A percentile compares a stretch with the other conserved stretches of the same genome.
Conservation (phyloP, 306 rosid genomes). For the Prunus fruticosa region DNA sequence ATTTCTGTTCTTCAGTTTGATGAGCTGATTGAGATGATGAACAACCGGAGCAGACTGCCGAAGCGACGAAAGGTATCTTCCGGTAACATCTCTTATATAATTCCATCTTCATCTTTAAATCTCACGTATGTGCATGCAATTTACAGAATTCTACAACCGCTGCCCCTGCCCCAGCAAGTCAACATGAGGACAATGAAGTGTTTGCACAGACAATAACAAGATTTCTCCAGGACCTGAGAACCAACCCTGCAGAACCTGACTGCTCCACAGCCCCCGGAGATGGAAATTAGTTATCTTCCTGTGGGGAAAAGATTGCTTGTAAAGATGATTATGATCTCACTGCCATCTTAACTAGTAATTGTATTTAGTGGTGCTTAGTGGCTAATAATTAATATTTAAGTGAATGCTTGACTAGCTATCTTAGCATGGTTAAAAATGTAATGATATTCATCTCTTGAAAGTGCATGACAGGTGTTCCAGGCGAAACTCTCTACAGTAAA, state of each 20-base stretch:
- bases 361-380: not conserved
- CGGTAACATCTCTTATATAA: not conserved
- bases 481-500: no score
- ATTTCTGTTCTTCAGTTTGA: constrained; percentile 30
- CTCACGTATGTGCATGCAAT: not conserved
- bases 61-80: constrained; percentile 25
- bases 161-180: constrained; percentile 2
- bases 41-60: constrained; percentile 10
- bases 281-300: not conserved
- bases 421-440: not conserved
- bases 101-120: not conserved
- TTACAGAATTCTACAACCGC: constrained; percentile 16
- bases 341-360: not conserved
- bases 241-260: constrained; percentile 15
- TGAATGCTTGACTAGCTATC: not conserved
- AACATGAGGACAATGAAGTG: constrained; percentile 25
- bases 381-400: not conserved
- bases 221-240: constrained; percentile 35
- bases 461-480: not conserved
- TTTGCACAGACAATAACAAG: constrained; percentile 38
- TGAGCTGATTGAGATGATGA: constrained; percentile 34
- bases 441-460: not conserved
- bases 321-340: no score
- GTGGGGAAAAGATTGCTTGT: no score
- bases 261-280: not conserved